Conservation (phyloP, 192 early-diverging fungal species). For the Dimargaris verticillata region DNA sequence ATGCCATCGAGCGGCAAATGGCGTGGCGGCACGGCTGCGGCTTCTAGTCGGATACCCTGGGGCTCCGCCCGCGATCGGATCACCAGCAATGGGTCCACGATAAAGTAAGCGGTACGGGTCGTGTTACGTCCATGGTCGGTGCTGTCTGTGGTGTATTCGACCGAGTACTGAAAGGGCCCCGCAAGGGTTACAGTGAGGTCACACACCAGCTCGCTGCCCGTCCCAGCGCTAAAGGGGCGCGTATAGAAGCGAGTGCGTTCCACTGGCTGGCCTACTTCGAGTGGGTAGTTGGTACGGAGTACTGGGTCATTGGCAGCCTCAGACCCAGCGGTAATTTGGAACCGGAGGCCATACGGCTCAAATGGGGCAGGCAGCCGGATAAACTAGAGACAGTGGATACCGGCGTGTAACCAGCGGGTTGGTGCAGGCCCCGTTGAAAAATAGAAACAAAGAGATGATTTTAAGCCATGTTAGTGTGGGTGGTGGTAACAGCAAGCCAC, state of each 20-base stretch:
- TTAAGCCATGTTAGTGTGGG: too few species aligned
- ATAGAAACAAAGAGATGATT: too few species aligned
- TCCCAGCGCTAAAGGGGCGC: constrained; percentile 23
- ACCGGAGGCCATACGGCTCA: constrained; percentile 51
- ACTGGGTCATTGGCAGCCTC: constrained; percentile 48
- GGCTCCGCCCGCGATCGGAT: constrained; percentile 21
- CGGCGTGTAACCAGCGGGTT: too few species aligned
- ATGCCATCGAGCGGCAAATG: constrained; percentile 77
- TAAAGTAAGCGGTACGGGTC: constrained; percentile 44
- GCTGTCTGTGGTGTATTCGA: constrained; percentile 37
- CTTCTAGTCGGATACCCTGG: constrained; percentile 10
- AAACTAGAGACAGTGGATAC: too few species aligned
- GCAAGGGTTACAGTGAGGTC: constrained; percentile 44
- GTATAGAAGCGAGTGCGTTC: constrained; percentile 22
- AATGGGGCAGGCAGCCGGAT: constrained; percentile 55
- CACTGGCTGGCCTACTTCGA: constrained; percentile 41
- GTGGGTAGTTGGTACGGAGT: constrained; percentile 80
- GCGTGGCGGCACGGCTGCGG: constrained; percentile 6
- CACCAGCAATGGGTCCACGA: constrained; percentile 74
- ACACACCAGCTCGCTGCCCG: constrained; percentile 41
- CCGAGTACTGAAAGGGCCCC: constrained; percentile 80
- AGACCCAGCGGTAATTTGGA: constrained; percentile 64
- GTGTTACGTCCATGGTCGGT: constrained; percentile 5
- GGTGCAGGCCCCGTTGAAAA: too few species aligned
- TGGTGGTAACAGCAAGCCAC: too few species aligned